Evolutionary conservation across 345 rosid genomes (phyloP).

Genomic region (Erodium maritimum): DNA sequence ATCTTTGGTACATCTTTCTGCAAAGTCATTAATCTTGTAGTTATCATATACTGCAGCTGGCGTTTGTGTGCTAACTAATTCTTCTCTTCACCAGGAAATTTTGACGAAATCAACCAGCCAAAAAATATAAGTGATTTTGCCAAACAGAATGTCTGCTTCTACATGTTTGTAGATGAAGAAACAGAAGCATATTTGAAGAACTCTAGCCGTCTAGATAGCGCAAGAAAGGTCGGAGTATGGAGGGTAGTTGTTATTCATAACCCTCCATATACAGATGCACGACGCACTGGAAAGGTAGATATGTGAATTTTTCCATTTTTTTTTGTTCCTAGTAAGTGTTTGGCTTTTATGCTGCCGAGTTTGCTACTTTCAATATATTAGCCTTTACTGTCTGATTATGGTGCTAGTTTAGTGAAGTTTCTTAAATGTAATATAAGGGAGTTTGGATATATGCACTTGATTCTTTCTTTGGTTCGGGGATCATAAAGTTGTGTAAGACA

Average conservation of each 20-base stretch:
- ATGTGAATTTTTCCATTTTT: too few relatives aligned
- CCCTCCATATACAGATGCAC: slow-evolving; percentile 75
- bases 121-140: slow-evolving; percentile 66
- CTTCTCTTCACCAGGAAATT: slow-evolving; percentile 49
- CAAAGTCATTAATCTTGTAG: slow-evolving; percentile 5
- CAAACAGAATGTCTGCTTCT: slow-evolving; percentile 70
- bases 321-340: too few relatives aligned
- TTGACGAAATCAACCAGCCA: slow-evolving; percentile 85
- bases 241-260: slow-evolving; percentile 76
- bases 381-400: too few relatives aligned
- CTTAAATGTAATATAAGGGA: too few relatives aligned
- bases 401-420: too few relatives aligned
- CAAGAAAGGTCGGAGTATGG: slow-evolving; percentile 73
- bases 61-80: not conserved
- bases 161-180: slow-evolving; percentile 91
- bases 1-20: slow-evolving; percentile 73
- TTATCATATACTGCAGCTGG: slow-evolving; percentile 4
- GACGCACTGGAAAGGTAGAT: slow-evolving; percentile 91
- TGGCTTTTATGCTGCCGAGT: too few relatives aligned
- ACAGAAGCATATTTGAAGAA: slow-evolving; percentile 72
- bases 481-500: too few relatives aligned
- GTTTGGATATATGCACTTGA: too few relatives aligned
- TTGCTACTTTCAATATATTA: too few relatives aligned
- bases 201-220: slow-evolving; percentile 38
- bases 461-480: too few relatives aligned